Conservation (phyloP, 1,284 basidiomycete species). For the Kwoniella shivajii region DNA sequence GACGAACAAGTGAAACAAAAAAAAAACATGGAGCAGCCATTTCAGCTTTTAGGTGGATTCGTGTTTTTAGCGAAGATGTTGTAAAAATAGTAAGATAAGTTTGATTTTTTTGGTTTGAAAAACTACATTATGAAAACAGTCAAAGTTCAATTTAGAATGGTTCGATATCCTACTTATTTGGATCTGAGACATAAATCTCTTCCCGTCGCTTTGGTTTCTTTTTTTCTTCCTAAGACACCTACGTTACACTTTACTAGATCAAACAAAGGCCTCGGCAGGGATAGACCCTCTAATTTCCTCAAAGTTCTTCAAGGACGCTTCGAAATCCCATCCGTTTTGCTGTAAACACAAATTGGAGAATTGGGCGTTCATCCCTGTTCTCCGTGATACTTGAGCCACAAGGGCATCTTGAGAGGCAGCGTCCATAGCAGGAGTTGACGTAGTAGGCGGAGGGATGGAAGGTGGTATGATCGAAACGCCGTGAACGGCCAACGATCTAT, state of each 20-base stretch:
- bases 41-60: too few species aligned
- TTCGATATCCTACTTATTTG: too few species aligned
- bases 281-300: constrained; percentile 58
- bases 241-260: not conserved
- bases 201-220: too few species aligned
- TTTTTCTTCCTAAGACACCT: too few species aligned
- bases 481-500: constrained; percentile 32
- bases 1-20: too few species aligned
- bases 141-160: too few species aligned
- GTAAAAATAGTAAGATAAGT: too few species aligned
- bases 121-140: too few species aligned
- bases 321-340: constrained; percentile 77
- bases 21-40: too few species aligned
- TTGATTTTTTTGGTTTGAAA: too few species aligned
- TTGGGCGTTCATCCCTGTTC: constrained; percentile 72
- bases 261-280: constrained; percentile 34
- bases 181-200: too few species aligned
- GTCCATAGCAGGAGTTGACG: constrained; percentile 13
- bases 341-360: constrained; percentile 79
- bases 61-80: too few species aligned
- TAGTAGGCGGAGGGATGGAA: constrained; percentile 9
- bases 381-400: constrained; percentile 63
- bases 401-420: constrained; percentile 47
- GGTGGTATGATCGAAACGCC: constrained; percentile 49
- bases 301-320: constrained; percentile 75